Conservation (phyloP, 441 rosid species). For the Bocquillonia castaneifolia region DNA sequence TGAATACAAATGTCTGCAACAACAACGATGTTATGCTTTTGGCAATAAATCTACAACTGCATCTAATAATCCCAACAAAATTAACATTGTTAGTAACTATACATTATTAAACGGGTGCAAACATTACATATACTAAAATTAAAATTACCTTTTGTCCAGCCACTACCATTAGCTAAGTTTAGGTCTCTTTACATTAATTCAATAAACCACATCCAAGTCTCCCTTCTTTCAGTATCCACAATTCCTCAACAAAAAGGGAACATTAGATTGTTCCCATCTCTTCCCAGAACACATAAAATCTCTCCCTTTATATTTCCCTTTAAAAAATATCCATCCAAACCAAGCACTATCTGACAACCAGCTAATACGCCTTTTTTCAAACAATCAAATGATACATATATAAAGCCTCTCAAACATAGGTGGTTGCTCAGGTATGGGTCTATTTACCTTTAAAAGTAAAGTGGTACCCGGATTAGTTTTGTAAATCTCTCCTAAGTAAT, state of each 20-base stretch:
- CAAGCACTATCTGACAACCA: not conserved
- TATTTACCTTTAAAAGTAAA: not conserved
- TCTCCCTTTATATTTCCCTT: not conserved
- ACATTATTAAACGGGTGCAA: not conserved
- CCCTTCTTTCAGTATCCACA: not conserved
- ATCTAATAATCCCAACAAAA: not conserved
- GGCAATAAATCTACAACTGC: not conserved
- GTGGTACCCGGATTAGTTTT: no score
- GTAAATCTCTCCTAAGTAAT: no score
- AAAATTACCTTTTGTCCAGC: not conserved
- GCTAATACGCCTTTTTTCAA: not conserved
- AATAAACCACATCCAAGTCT: not conserved
- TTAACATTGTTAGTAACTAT: not conserved
- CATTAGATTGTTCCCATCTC: not conserved
- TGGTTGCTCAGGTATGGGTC: not conserved
- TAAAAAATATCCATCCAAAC: not conserved
- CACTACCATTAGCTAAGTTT: not conserved
- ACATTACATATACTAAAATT: no score
- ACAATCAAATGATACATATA: not conserved
- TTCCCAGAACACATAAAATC: not conserved
- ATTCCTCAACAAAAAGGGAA: not conserved
- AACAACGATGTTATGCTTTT: not conserved
- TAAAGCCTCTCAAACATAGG: not conserved
- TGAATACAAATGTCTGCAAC: not conserved
- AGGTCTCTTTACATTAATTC: not conserved